Evolutionary conservation across 2,329 filamentous ascomycete species (phyloP).

Genomic region (Coleophoma eucalyptorum): DNA sequence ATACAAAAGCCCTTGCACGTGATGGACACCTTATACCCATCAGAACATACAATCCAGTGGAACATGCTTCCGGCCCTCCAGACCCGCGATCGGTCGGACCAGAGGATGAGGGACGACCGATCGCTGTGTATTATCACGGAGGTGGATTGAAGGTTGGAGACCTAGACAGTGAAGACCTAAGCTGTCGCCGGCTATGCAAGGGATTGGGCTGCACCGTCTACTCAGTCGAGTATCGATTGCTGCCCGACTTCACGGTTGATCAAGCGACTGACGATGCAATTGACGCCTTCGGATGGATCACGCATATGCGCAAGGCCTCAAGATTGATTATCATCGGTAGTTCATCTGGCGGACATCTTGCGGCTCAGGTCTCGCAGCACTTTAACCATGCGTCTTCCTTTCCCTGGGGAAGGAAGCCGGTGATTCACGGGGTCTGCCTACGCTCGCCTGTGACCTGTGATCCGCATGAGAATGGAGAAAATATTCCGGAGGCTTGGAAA

Average conservation of each 20-base stretch:
- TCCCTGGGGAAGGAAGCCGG: constrained; percentile 7
- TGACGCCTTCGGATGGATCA: constrained; percentile 29
- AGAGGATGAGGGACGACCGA: constrained; percentile 8
- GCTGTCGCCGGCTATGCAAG: constrained; percentile 38
- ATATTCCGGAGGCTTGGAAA: constrained; percentile 32
- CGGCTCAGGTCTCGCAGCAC: constrained; percentile 36
- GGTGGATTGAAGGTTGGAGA: constrained; percentile 44
- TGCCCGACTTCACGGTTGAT: constrained; percentile 34
- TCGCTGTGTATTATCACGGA: constrained; percentile 44
- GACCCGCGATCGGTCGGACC: neutral
- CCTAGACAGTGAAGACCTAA: constrained; percentile 44
- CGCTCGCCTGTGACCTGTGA: constrained; percentile 45
- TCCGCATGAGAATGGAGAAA: constrained; percentile 30
- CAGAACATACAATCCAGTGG: constrained; percentile 11
- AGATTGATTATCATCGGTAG: constrained; percentile 36
- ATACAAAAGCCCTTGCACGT: constrained; percentile 5
- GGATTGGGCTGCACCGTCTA: constrained; percentile 30
- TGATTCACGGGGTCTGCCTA: constrained; percentile 38
- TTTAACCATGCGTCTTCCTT: constrained; percentile 2
- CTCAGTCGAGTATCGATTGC: constrained; percentile 42
- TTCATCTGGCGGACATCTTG: constrained; percentile 45
- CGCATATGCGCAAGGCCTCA: neutral
- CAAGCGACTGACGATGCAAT: constrained; percentile 39
- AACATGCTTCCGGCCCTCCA: neutral
- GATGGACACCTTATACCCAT: constrained; percentile 11